Conservation (phyloP, 225 moss, liverwort and hornwort species). For the Thuidium tamariscinum region DNA sequence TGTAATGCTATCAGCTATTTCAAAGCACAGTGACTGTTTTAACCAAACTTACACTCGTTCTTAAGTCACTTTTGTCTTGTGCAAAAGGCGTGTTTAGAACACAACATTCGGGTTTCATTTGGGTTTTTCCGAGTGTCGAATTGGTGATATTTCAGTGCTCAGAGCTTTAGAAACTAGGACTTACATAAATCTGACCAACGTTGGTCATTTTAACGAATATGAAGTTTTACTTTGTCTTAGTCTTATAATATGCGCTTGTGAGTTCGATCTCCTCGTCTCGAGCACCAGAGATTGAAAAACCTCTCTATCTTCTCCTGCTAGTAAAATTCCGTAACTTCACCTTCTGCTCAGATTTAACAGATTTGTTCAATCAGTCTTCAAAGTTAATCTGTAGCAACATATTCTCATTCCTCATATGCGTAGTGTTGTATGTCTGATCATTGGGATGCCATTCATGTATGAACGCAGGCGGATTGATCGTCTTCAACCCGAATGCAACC, state of each 20-base stretch:
- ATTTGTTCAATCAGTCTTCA: background rate
- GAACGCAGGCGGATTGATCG: conserved; percentile 51
- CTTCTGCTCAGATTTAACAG: background rate
- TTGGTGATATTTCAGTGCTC: background rate
- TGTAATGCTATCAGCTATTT: background rate
- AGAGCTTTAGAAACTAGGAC: background rate
- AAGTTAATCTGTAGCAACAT: background rate
- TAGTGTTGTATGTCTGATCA: background rate
- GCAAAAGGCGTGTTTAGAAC: background rate
- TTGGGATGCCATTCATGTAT: background rate
- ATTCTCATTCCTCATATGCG: background rate
- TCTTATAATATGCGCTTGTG: too few species aligned
- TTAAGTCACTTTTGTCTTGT: background rate
- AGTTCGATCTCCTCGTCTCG: background rate
- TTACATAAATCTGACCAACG: background rate
- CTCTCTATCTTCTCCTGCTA: background rate
- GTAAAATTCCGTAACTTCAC: background rate
- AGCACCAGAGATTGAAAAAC: background rate
- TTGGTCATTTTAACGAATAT: background rate
- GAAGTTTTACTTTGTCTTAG: too few species aligned
- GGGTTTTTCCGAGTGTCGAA: background rate
- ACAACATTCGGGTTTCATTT: too few species aligned
- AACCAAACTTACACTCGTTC: background rate
- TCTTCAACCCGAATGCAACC: conserved; percentile 49
- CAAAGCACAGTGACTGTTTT: background rate